phyloP scores from a whole-genome alignment of 78 protist genomes.

The Capsaspora owczarzaki region DNA sequence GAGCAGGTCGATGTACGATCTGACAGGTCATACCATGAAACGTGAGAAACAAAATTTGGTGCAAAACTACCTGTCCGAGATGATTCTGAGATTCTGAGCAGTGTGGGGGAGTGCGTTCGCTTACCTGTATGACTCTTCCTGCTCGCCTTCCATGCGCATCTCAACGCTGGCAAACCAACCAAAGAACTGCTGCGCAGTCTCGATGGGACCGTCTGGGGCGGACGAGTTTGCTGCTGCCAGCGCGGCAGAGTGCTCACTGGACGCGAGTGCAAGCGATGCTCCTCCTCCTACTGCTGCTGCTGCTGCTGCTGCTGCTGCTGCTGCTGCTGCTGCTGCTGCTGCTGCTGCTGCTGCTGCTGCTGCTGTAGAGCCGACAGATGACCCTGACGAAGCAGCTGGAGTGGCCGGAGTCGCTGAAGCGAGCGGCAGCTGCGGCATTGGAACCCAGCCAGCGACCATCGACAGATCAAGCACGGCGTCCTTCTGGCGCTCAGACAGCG shows the following conservation, averaged over 20 bases:
- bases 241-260: too few relatives aligned
- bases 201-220: background rate
- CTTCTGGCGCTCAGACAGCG: background rate
- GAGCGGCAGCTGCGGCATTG: background rate
- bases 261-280: too few relatives aligned
- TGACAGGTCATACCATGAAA: too few relatives aligned
- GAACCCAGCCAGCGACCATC: background rate
- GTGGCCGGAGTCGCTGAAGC: background rate
- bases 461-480: background rate
- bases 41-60: too few relatives aligned
- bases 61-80: too few relatives aligned
- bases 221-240: background rate
- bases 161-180: background rate
- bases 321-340: background rate
- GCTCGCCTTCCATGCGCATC: background rate
- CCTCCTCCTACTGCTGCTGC: background rate
- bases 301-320: background rate
- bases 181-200: background rate
- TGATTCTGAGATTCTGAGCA: too few relatives aligned
- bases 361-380: background rate
- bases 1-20: background rate
- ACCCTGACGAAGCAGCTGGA: background rate
- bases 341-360: background rate
- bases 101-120: too few relatives aligned
- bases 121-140: background rate